Conservation (phyloP, 345 rosid genomes). For the Syzygium grande region DNA sequence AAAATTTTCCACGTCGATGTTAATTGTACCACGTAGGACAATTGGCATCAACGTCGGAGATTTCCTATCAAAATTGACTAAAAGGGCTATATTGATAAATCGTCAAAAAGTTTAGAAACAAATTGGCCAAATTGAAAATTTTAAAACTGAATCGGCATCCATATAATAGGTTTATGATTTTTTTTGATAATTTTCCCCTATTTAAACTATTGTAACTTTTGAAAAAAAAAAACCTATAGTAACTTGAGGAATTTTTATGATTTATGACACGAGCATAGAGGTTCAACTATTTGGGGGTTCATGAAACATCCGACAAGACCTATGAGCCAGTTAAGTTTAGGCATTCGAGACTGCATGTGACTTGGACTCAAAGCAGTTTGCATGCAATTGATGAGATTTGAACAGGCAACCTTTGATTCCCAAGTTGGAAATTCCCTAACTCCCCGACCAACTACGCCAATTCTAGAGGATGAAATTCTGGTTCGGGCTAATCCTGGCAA, state of each 20-base stretch:
- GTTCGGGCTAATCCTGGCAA: too few relatives aligned
- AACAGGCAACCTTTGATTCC: fast-evolving
- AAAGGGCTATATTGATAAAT: background rate
- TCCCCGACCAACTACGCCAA: background rate
- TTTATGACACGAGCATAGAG: background rate
- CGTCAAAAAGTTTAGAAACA: fast-evolving
- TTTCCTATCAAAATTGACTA: fast-evolving
- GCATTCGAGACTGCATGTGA: fast-evolving
- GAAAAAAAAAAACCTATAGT: too few relatives aligned
- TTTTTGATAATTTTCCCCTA: background rate
- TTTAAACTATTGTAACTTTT: too few relatives aligned
- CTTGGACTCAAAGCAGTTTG: background rate
- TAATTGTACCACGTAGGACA: fast-evolving
- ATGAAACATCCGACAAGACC: background rate
- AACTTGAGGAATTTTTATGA: background rate
- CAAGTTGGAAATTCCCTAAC: fast-evolving
- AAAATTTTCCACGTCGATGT: too few relatives aligned
- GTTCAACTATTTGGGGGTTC: background rate
- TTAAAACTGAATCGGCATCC: fast-evolving
- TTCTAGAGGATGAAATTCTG: background rate
- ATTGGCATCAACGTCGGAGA: background rate
- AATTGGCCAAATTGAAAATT: fast-evolving
- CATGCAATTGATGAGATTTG: fast-evolving
- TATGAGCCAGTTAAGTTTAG: background rate
- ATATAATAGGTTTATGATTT: too few relatives aligned